These are phyloP conservation scores for Kokia cookei DNA, from an alignment of 441 rosid genomes.

Conservation along the genomic window DNA sequence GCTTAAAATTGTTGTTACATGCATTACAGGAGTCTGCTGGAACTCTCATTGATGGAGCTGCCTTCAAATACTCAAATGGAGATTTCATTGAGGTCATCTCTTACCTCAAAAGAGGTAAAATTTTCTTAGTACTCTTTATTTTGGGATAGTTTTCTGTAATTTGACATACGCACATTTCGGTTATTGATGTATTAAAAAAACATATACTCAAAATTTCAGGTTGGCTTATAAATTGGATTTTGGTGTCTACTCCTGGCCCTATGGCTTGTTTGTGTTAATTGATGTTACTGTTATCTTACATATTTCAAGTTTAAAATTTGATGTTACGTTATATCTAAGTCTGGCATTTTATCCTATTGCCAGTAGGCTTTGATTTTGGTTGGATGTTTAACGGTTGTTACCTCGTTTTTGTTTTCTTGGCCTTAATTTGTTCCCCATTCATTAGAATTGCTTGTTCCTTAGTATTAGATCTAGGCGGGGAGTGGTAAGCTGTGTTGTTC, in stretches of 20 bases:
- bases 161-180: not conserved
- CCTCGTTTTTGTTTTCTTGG: not conserved
- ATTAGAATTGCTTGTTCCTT: not conserved
- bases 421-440: not conserved
- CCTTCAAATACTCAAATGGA: constrained; percentile 35
- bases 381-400: not conserved
- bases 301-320: not conserved
- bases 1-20: constrained; percentile 17
- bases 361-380: not conserved
- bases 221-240: not conserved
- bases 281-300: not conserved
- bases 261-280: not conserved
- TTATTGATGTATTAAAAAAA: not conserved
- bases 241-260: not conserved
- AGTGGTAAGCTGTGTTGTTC: not conserved
- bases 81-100: constrained; percentile 29
- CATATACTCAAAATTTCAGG: not conserved
- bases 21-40: constrained; percentile 80
- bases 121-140: not conserved
- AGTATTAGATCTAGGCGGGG: not conserved
- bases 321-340: not conserved
- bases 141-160: not conserved
- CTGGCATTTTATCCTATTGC: not conserved
- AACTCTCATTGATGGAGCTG: constrained; percentile 43
- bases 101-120: constrained; percentile 39